Conservation (phyloP, 176 grass and related monocot species). For the Avena sativa region DNA sequence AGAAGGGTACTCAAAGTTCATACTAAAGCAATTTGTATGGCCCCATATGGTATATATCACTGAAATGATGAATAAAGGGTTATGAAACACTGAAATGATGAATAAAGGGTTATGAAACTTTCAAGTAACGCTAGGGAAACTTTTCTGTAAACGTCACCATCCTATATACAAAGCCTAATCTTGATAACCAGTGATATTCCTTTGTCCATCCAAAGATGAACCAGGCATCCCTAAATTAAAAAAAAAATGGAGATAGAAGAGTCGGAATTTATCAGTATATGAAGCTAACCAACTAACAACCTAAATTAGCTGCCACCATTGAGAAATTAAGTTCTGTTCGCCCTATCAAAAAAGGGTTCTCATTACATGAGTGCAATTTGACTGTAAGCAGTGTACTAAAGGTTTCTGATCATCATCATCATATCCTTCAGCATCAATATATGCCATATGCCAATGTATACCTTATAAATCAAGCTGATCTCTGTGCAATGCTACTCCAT, state of each 20-base stretch:
- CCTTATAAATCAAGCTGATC: conserved; percentile 32
- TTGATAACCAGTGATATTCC: conserved; percentile 34
- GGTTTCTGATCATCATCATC: background rate
- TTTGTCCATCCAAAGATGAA: conserved; percentile 48
- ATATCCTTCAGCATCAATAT: conserved; percentile 26
- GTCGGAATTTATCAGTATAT: too few species aligned
- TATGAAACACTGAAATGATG: conserved; percentile 34
- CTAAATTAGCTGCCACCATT: conserved; percentile 5
- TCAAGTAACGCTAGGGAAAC: background rate
- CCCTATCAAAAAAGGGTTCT: background rate
- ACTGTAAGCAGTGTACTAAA: conserved; percentile 2
- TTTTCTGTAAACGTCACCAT: conserved; percentile 22
- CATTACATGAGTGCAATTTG: conserved; percentile 35
- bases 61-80: conserved; percentile 37
- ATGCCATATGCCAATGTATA: conserved; percentile 11
- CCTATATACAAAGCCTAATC: conserved; percentile 40
- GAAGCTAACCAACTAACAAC: too few species aligned
- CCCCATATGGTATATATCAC: background rate
- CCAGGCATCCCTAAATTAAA: conserved; percentile 25
- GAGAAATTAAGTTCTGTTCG: background rate
- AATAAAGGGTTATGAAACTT: conserved; percentile 33
- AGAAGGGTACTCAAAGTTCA: conserved; percentile 11
- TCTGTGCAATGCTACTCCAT: background rate
- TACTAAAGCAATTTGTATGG: conserved; percentile 13
- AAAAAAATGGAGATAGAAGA: conserved; percentile 15